Conservation (phyloP, 2,329 filamentous ascomycete species). For the Periconia digitata region DNA sequence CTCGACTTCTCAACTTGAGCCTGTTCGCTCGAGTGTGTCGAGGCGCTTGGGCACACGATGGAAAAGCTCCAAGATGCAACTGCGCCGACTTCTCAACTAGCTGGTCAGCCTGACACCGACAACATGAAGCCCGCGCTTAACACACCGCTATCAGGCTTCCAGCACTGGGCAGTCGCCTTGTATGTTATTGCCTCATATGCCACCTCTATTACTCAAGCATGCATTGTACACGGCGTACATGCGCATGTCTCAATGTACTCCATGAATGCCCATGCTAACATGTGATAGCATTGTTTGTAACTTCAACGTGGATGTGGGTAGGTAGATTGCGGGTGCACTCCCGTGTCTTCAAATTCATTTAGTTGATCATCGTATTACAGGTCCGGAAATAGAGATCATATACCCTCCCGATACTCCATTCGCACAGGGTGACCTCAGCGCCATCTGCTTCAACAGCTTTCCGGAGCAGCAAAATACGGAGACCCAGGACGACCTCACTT, state of each 20-base stretch:
- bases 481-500: constrained; percentile 41
- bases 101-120: constrained; percentile 19
- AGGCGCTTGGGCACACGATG: constrained; percentile 28
- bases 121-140: constrained; percentile 17
- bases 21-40: not conserved
- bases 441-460: constrained; percentile 49
- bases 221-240: too few species aligned
- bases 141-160: constrained; percentile 28
- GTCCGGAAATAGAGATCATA: constrained; percentile 46
- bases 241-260: too few species aligned
- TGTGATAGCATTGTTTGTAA: constrained; percentile 43
- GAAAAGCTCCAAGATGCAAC: constrained; percentile 39
- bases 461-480: constrained; percentile 47
- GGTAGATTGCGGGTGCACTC: constrained; percentile 12
- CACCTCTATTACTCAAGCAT: not conserved
- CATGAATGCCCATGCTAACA: constrained; percentile 17
- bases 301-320: constrained; percentile 48
- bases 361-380: constrained; percentile 18
- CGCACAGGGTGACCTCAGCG: constrained; percentile 41
- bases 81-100: constrained; percentile 24
- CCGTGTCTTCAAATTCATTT: not conserved
- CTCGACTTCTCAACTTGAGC: constrained; percentile 22
- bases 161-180: constrained; percentile 46
- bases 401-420: constrained; percentile 44
- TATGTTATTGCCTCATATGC: constrained; percentile 18